Evolutionary conservation across 805 yeast genomes (phyloP), one percentile per base, ranked within the genome.

Genomic region (Yamadazyma philogaea): DNA sequence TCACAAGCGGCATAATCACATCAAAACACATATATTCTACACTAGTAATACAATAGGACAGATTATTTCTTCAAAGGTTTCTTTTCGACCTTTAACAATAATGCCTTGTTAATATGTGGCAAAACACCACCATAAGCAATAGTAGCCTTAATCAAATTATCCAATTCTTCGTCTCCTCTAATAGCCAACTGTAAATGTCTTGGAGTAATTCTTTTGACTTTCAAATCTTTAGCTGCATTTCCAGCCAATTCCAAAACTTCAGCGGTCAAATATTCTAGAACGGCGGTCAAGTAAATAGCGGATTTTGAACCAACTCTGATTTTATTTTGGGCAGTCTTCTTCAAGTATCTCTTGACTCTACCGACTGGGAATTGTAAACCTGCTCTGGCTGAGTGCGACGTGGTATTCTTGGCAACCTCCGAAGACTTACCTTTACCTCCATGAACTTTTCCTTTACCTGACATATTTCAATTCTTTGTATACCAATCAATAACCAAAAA

Each of bases 301-400:
- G 96, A 76, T 68, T 69, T 84, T 68, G 64, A 85, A 45, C 96
- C 96, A 37, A 88, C 95, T 65, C 96, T 67, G 51, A 78, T 69
- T 55, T 77, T 78, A 68, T 87, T 87, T 63, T 87, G 93, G 16
- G 96, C 95, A 51, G 84, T 87, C 66, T 77, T 83, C 75, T 90
- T 91, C 67, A 93, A 76, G 64, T 89, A 91, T 74, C 99, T 82
- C 79, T 93, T 91, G 56, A 93, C 89, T 83, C 99, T 88, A 47
- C 99, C 99, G 30, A 95, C 98, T 39, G 99, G 99, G 73, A 93
- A 93, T 64, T 85, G 93, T 63, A 89, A 73, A 19, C 96, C 96
- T 20, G 96, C 96, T 66, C 95, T 82, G 7, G 96, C 95, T 5
- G 96, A 87, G 55, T 90, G 95, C 11, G 96, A 86, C 55, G 85